Base-by-base conservation (phyloP, 768 basidiomycete species). In the Pleurotus tuber-regium region DNA sequence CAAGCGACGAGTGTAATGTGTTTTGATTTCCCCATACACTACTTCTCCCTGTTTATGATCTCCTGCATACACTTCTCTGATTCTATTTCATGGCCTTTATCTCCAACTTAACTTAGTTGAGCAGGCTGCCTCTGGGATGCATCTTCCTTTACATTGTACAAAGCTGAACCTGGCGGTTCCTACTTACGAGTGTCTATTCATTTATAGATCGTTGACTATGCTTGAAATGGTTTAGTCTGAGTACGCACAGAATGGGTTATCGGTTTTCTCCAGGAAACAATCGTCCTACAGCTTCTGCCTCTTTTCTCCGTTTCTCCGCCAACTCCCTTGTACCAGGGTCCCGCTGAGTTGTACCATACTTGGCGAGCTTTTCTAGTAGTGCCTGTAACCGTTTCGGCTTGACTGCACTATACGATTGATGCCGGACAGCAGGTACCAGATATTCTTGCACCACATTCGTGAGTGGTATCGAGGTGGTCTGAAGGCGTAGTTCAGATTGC, bases 301-400 rank as follows among this genome's bases (percentile, higher is more conserved):
- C 89, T 61, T 79, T 89, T 58, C 83, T 75, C 49, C 90, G 76
- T 61, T 71, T 82, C 61, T 91, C 88, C 2, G 80, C 89, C 43
- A 76, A 68, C 57, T 92, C 88, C 51, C 84, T 75, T 11, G 81
- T 74, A 9, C 71, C 59, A 21, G 68, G 59, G 54, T 90, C 85
- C 41, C 86, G 76, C 57, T 84, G 82, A 4, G 73, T 75, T 4
- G 78, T 64, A 1, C 89, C 88, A 59, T 77, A 86, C 51, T 75
- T 82, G 2, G 84, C 82, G 35, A 94, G 72, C 66, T 93, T 93
- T 59, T 92, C 89, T 5, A 94, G 75, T 40, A 94, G 66, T 2
- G 82, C 72, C 50, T 88, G 84, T 36, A 94, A 68, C 43, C 80
- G 78, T 61, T 86, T 90, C 11, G 84, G 82, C 59, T 84, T 86